A percentile compares a stretch with the other conserved stretches of the same genome.
These are phyloP conservation scores for Cytospora piceicola DNA, from an alignment of 2,329 filamentous ascomycete species.

Conservation along the genomic window DNA sequence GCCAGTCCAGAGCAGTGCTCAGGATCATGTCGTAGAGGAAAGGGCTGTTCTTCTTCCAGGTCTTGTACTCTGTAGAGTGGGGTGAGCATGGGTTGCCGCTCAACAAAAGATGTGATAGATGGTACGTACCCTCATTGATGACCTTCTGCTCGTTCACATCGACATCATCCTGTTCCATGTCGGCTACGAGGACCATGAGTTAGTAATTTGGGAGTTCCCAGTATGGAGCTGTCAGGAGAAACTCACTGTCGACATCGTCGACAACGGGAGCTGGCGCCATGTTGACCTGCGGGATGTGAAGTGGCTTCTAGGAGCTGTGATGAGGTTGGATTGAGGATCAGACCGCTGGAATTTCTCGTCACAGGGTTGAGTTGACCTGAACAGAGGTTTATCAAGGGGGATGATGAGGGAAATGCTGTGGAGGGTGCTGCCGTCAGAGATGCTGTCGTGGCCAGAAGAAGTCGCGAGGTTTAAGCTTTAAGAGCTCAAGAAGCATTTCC, in stretches of 20 bases:
- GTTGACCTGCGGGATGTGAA: background rate
- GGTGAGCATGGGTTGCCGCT: slow-evolving; percentile 26
- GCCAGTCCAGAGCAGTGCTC: slow-evolving; percentile 93
- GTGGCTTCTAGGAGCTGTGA: background rate
- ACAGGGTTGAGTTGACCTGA: background rate
- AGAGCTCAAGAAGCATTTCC: background rate
- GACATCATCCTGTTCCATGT: slow-evolving; percentile 68
- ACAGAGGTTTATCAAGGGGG: background rate
- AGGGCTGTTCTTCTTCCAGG: slow-evolving; percentile 99
- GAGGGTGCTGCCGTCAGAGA: background rate
- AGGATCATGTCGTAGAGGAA: slow-evolving; percentile 99
- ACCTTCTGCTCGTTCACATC: slow-evolving; percentile 79
- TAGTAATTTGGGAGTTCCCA: background rate
- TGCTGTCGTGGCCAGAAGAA: background rate
- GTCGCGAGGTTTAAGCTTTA: background rate
- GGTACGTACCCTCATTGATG: slow-evolving; percentile 76
- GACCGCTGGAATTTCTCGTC: background rate
- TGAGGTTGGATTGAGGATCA: background rate
- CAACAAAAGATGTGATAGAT: background rate
- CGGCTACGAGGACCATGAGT: slow-evolving; percentile 38
- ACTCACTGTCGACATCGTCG: slow-evolving; percentile 56
- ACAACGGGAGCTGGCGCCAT: slow-evolving; percentile 55
- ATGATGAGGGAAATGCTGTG: background rate
- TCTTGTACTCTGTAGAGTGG: slow-evolving; percentile 83
- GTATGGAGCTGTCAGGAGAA: background rate